Percentiles rank a stretch among this genome's conserved stretches.
Evolutionary conservation across 1,284 basidiomycete species (phyloP).

Genomic region (Porodaedalea pini): DNA sequence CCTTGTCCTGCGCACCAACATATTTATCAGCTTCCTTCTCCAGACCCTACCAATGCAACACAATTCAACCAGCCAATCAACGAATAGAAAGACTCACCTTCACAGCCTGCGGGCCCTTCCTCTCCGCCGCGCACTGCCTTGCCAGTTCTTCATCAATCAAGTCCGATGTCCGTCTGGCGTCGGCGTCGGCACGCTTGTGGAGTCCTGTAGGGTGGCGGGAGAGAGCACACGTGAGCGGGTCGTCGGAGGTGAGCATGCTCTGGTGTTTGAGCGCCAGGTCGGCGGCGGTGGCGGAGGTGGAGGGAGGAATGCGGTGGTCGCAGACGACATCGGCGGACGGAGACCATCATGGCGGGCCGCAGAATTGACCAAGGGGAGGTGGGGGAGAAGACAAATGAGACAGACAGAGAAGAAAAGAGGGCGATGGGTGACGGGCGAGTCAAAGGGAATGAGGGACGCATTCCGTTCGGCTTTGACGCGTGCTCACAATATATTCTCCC

Average conservation of each 20-base stretch:
- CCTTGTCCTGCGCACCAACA: slow-evolving; percentile 70
- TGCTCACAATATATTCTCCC: no score
- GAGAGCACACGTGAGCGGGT: slow-evolving; percentile 52
- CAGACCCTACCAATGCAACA: no score
- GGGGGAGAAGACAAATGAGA: background rate
- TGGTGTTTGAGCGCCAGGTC: slow-evolving; percentile 29
- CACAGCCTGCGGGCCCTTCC: slow-evolving; percentile 55
- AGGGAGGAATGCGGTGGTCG: slow-evolving; percentile 4
- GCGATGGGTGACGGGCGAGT: no score
- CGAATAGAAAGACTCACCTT: slow-evolving; percentile 68
- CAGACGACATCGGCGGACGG: slow-evolving; percentile 20
- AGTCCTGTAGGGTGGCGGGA: no score
- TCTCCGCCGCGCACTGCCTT: slow-evolving; percentile 56
- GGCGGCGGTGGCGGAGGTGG: no score
- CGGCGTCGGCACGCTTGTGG: slow-evolving; percentile 47
- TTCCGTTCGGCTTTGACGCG: no score
- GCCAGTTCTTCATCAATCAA: slow-evolving; percentile 76
- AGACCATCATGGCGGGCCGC: slow-evolving; percentile 3
- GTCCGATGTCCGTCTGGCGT: slow-evolving; percentile 58
- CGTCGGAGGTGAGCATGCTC: slow-evolving; percentile 46
- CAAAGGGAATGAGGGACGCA: no score
- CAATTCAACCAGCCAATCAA: no score
- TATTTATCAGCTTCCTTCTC: background rate
- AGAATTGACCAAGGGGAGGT: background rate
- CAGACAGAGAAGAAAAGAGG: no score